Evolutionary conservation across 495 filamentous ascomycete genomes (phyloP).

Genomic region (Aspergillus panamensis): DNA sequence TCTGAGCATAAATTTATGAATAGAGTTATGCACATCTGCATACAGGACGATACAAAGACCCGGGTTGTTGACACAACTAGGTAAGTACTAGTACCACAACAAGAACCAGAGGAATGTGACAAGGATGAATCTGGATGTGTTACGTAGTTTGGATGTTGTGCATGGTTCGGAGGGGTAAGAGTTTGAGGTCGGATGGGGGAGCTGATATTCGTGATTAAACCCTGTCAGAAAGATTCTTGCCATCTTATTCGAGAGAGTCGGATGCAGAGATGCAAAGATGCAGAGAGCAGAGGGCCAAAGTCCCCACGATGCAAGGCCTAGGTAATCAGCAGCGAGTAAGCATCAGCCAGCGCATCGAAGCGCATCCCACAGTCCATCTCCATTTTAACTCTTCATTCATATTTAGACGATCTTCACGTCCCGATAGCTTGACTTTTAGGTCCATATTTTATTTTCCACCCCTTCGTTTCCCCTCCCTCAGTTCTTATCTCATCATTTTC

Average conservation of each 20-base stretch:
- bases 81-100: too few species aligned
- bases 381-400: background rate
- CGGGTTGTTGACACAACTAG: too few species aligned
- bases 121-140: too few species aligned
- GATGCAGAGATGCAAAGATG: background rate
- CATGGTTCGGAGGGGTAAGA: too few species aligned
- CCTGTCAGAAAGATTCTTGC: background rate
- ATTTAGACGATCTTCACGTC: background rate
- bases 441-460: background rate
- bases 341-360: conserved; percentile 20
- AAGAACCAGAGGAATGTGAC: too few species aligned
- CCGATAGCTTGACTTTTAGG: background rate
- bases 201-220: too few species aligned
- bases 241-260: background rate
- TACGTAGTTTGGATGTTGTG: too few species aligned
- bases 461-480: background rate
- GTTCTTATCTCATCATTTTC: background rate
- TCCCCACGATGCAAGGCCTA: conserved; percentile 1
- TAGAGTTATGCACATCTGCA: background rate
- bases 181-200: too few species aligned
- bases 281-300: background rate
- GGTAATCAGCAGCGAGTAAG: conserved; percentile 21
- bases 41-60: background rate
- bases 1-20: background rate
- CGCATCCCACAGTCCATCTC: background rate